Evolutionary conservation across 2,329 filamentous ascomycete genomes (phyloP).

Genomic region (Calonectria ilicicola): DNA sequence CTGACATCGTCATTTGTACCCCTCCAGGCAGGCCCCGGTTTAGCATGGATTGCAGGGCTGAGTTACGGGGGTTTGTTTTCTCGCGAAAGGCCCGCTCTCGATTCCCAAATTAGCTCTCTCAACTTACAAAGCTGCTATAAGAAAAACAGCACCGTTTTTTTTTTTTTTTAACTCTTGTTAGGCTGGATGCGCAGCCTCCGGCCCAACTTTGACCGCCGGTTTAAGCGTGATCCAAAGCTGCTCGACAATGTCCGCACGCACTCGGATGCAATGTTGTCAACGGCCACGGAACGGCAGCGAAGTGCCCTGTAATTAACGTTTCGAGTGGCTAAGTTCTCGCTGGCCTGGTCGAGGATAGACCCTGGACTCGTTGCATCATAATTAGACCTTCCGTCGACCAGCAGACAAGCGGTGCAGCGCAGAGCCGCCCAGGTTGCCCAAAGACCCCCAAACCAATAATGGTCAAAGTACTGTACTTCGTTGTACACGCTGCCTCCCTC

Average conservation of each 20-base stretch:
- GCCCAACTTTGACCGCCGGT: conserved; percentile 33
- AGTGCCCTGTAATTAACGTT: background rate
- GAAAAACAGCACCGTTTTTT: conserved; percentile 23
- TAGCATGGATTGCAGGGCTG: conserved; percentile 34
- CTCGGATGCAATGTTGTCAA: background rate
- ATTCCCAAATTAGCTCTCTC: conserved; percentile 40
- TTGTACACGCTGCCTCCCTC: background rate
- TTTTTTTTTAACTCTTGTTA: background rate
- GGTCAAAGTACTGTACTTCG: background rate
- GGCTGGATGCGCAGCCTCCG: conserved; percentile 33
- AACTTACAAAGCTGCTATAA: conserved; percentile 15
- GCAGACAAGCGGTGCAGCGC: background rate
- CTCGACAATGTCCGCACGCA: background rate
- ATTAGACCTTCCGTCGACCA: background rate
- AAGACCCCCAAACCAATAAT: conserved; percentile 8
- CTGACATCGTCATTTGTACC: conserved; percentile 10
- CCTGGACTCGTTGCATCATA: background rate
- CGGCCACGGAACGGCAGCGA: background rate
- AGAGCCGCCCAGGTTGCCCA: conserved; percentile 8
- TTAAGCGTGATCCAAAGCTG: conserved; percentile 14
- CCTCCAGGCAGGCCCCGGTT: background rate
- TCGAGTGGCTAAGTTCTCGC: background rate
- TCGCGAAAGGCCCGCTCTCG: conserved; percentile 3
- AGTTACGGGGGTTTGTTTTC: conserved; percentile 28
- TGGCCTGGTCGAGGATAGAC: background rate